These are phyloP conservation scores for Starmerella sp. DNA, from an alignment of 805 yeast genomes.

Conservation along the genomic window DNA sequence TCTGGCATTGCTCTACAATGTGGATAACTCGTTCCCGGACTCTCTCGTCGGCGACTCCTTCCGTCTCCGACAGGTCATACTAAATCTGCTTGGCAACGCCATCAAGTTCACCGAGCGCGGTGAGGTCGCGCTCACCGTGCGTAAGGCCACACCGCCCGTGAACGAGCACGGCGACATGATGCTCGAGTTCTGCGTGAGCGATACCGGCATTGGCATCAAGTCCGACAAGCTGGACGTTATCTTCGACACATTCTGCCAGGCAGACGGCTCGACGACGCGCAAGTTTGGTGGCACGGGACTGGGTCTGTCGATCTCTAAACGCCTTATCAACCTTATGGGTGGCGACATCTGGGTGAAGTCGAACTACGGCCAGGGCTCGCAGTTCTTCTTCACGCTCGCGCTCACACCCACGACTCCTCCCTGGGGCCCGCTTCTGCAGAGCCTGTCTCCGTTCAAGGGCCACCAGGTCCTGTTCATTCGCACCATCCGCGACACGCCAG, in stretches of 20 bases:
- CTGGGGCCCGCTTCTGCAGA: constrained; percentile 54
- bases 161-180: constrained; percentile 37
- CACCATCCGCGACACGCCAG: constrained; percentile 43
- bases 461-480: constrained; percentile 64
- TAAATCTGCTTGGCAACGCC: constrained; percentile 81
- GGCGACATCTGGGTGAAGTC: constrained; percentile 90
- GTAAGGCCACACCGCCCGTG: constrained; percentile 38
- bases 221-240: constrained; percentile 74
- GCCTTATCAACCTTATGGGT: constrained; percentile 80
- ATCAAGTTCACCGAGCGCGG: constrained; percentile 79
- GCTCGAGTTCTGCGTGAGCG: constrained; percentile 77
- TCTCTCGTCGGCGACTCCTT: constrained; percentile 80
- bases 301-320: constrained; percentile 78
- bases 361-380: constrained; percentile 67
- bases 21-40: constrained; percentile 81
- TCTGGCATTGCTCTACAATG: constrained; percentile 64
- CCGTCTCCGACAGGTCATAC: constrained; percentile 74
- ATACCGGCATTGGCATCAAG: constrained; percentile 84
- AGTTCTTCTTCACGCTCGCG: constrained; percentile 68
- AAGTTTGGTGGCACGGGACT: constrained; percentile 90
- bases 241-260: constrained; percentile 84
- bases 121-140: constrained; percentile 64
- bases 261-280: constrained; percentile 87
- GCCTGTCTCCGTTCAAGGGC: constrained; percentile 55
- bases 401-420: constrained; percentile 61